A percentile compares a stretch with the other conserved stretches of the same genome.
Conservation (phyloP, 1,284 basidiomycete species). For the Apiotrichum akiyoshidainum region DNA sequence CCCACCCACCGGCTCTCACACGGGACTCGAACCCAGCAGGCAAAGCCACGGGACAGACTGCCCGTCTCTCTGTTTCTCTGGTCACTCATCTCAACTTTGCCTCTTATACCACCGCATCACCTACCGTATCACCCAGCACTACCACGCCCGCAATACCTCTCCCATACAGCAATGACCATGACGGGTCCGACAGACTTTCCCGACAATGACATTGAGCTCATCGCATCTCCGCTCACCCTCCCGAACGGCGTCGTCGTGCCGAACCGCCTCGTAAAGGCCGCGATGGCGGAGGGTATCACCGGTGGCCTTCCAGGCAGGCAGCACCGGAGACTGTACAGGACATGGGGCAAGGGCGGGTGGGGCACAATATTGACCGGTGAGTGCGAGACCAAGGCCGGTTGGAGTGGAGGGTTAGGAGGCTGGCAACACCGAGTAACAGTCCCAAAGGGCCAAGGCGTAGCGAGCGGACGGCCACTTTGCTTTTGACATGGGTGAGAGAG, state of each 20-base stretch:
- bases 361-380: conserved; percentile 79
- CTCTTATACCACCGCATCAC: background rate
- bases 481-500: no score
- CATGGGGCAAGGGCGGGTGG: conserved; percentile 76
- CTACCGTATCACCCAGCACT: background rate
- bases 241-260: conserved; percentile 57
- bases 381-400: conserved; percentile 7
- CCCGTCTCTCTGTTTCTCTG: no score
- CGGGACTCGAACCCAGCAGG: no score
- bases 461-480: no score
- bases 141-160: background rate
- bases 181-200: conserved; percentile 2
- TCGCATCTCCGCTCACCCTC: conserved; percentile 55
- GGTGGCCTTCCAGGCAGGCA: conserved; percentile 70
- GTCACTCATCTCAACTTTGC: no score
- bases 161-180: background rate
- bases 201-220: conserved; percentile 29
- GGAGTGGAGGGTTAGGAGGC: no score
- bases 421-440: no score
- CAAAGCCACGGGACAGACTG: no score
- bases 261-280: conserved; percentile 60
- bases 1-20: no score
- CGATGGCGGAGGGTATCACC: conserved; percentile 76
- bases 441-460: no score
- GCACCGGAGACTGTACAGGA: conserved; percentile 67